These are phyloP conservation scores for Yamadazyma philogaea DNA, from an alignment of 805 yeast species.

Conservation along the genomic window DNA sequence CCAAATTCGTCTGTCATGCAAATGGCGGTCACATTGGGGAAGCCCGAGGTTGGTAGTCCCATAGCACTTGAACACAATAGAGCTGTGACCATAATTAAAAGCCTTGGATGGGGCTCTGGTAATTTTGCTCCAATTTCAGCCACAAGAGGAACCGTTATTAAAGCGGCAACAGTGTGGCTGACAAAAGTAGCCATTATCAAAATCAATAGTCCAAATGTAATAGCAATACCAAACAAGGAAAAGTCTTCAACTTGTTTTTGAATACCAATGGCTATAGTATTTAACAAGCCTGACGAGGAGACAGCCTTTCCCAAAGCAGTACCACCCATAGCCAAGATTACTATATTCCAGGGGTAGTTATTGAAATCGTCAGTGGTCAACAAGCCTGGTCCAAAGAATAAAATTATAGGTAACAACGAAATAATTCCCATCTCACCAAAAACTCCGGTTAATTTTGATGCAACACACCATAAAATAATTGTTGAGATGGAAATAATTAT, in stretches of 20 bases:
- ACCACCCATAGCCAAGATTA: slow-evolving; percentile 97
- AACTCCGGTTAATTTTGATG: slow-evolving; percentile 64
- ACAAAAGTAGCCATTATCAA: slow-evolving; percentile 89
- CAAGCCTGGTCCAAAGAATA: slow-evolving; percentile 90
- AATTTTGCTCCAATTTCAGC: slow-evolving; percentile 80
- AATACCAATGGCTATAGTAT: slow-evolving; percentile 70
- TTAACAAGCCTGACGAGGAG: slow-evolving; percentile 80
- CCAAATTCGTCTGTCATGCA: slow-evolving; percentile 93
- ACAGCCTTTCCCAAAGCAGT: slow-evolving; percentile 94
- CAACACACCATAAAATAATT: slow-evolving; percentile 85
- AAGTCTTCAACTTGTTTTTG: slow-evolving; percentile 63
- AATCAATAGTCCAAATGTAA: slow-evolving; percentile 79
- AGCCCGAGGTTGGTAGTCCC: slow-evolving; percentile 97
- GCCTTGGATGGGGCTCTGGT: slow-evolving; percentile 78
- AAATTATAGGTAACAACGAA: slow-evolving; percentile 82
- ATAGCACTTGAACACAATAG: slow-evolving; percentile 88
- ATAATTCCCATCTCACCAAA: slow-evolving; percentile 98
- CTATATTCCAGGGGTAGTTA: slow-evolving; percentile 95
- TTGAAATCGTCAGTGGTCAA: slow-evolving; percentile 88
- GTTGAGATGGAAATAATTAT: slow-evolving; percentile 64
- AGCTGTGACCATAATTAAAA: slow-evolving; percentile 66
- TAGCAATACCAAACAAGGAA: slow-evolving; percentile 67
- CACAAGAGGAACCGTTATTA: slow-evolving; percentile 87
- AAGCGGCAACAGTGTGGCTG: slow-evolving; percentile 95
- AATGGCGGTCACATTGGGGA: slow-evolving; percentile 96